A percentile compares a stretch with the other conserved stretches of the same genome.
These are phyloP conservation scores for Colletotrichum plurivorum DNA, from an alignment of 2,329 filamentous ascomycete genomes.

Conservation along the genomic window DNA sequence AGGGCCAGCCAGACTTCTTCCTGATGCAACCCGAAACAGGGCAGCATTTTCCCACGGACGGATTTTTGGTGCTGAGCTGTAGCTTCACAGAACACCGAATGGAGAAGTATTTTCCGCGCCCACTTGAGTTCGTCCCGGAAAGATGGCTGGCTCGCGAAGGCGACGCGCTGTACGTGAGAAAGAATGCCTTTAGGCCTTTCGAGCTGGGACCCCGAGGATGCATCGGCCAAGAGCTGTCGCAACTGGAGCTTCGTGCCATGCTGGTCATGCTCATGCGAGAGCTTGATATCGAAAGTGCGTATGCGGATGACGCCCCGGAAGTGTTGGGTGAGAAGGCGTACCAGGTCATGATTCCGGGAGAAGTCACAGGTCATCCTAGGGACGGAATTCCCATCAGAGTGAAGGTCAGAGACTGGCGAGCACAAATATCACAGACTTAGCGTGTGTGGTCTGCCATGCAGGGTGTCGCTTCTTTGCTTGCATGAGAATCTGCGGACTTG, in stretches of 20 bases:
- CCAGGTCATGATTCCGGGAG: slow-evolving; percentile 39
- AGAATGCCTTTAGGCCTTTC: slow-evolving; percentile 68
- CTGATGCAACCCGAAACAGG: slow-evolving; percentile 59
- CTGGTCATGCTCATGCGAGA: slow-evolving; percentile 63
- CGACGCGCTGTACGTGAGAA: slow-evolving; percentile 53
- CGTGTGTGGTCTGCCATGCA: background rate
- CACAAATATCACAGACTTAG: background rate
- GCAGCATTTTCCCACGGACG: slow-evolving; percentile 55
- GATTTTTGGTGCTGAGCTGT: slow-evolving; percentile 47
- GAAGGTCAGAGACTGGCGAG: background rate
- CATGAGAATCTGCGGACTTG: background rate
- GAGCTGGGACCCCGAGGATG: slow-evolving; percentile 67
- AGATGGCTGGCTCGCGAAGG: slow-evolving; percentile 53
- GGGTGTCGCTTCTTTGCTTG: background rate
- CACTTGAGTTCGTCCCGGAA: slow-evolving; percentile 57
- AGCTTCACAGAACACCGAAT: slow-evolving; percentile 48
- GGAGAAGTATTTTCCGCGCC: slow-evolving; percentile 52
- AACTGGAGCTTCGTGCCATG: slow-evolving; percentile 66
- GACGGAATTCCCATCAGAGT: slow-evolving; percentile 37
- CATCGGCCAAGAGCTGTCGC: slow-evolving; percentile 69
- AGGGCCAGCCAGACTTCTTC: slow-evolving; percentile 51
- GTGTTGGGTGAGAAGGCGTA: slow-evolving; percentile 52
- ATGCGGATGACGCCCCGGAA: slow-evolving; percentile 50
- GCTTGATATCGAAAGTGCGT: slow-evolving; percentile 62
- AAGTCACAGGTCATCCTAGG: slow-evolving; percentile 44